phyloP scores from a whole-genome alignment of 805 yeast species.

The Priceomyces haplophilus region DNA sequence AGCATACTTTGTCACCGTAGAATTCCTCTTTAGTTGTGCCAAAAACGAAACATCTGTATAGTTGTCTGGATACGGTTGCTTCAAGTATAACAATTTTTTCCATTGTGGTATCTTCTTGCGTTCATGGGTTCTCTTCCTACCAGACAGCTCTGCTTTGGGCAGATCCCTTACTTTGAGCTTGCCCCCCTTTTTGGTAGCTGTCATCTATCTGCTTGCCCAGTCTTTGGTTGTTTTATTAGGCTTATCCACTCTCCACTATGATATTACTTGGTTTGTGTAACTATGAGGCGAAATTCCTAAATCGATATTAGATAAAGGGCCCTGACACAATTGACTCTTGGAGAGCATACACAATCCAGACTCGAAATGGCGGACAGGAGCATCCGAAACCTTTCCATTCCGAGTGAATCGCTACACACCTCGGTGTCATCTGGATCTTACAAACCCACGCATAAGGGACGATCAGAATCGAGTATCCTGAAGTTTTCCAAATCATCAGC shows the following conservation, averaged over 20 bases:
- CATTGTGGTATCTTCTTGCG: constrained; percentile 43
- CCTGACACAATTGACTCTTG: too few relatives aligned
- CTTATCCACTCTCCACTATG: too few relatives aligned
- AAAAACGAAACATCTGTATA: constrained; percentile 80
- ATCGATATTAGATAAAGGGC: too few relatives aligned
- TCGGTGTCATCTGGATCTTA: constrained; percentile 9
- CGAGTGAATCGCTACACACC: constrained; percentile 13
- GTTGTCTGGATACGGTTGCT: constrained; percentile 87
- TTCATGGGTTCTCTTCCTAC: constrained; percentile 1
- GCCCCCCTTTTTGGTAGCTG: background rate
- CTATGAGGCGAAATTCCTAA: too few relatives aligned
- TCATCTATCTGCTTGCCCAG: background rate
- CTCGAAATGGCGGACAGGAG: background rate
- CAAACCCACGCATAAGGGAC: constrained; percentile 9
- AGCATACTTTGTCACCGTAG: constrained; percentile 67
- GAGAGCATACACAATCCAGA: too few relatives aligned
- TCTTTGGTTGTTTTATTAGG: too few relatives aligned
- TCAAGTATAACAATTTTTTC: constrained; percentile 81
- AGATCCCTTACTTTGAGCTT: background rate
- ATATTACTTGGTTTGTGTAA: too few relatives aligned
- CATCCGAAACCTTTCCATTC: constrained; percentile 9
- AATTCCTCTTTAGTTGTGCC: constrained; percentile 73
- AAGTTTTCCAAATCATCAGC: constrained; percentile 15
- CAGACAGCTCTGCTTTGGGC: background rate
- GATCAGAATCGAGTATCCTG: constrained; percentile 12